Conservation (phyloP, 768 basidiomycete species). For the Termitomyces sp. region DNA sequence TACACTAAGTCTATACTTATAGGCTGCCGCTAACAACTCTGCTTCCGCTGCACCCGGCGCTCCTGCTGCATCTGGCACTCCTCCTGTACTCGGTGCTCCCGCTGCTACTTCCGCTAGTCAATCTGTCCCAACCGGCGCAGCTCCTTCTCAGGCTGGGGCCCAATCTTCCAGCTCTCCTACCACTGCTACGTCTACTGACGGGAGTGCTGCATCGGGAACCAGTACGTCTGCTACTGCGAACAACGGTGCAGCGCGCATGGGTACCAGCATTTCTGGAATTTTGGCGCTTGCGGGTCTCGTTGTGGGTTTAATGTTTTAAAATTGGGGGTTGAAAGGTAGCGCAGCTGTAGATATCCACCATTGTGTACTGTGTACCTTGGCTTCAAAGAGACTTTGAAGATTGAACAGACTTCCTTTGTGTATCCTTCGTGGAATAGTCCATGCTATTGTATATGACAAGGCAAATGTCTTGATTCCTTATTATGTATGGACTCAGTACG, state of each 20-base stretch:
- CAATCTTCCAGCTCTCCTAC: neutral
- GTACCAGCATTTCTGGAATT: slow-evolving; percentile 27
- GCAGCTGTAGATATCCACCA: neutral
- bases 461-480: neutral
- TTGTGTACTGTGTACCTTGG: neutral
- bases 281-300: slow-evolving; percentile 26
- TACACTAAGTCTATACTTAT: neutral
- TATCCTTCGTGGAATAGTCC: neutral
- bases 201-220: neutral
- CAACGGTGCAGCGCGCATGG: slow-evolving; percentile 16
- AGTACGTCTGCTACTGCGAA: neutral
- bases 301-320: slow-evolving; percentile 26
- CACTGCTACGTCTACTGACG: neutral
- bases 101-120: no score
- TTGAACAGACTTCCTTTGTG: neutral
- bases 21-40: slow-evolving; percentile 11
- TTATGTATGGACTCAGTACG: no score
- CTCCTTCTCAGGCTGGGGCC: no score
- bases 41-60: neutral
- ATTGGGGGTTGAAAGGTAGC: neutral
- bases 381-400: neutral
- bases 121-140: no score
- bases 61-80: no score
- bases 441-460: neutral
- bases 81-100: no score